Evolutionary conservation across 805 yeast genomes (phyloP).

Genomic region (Maudiozyma turicensis): DNA sequence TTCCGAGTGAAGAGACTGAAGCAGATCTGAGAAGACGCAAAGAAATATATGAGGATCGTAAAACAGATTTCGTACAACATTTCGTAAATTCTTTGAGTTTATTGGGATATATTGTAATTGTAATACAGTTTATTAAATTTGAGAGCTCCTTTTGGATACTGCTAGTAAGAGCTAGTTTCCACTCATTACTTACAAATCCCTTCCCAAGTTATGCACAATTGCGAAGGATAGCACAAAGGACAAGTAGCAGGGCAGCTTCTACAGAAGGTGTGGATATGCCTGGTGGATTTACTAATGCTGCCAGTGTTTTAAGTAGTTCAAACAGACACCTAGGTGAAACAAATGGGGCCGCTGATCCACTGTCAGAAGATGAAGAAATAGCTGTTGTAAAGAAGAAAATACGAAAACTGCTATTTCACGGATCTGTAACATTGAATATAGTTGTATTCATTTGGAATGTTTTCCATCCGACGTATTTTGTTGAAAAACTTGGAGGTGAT

Average conservation of each 20-base stretch:
- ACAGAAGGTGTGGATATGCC: conserved; percentile 11
- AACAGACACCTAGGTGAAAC: background rate
- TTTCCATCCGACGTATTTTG: conserved; percentile 29
- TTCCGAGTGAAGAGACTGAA: background rate
- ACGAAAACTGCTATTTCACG: conserved; percentile 18
- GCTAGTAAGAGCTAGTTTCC: conserved; percentile 29
- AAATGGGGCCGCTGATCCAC: background rate
- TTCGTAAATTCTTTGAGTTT: conserved; percentile 12
- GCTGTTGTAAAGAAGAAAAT: conserved; percentile 13
- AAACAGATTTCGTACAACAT: conserved; percentile 16
- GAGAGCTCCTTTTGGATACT: conserved; percentile 23
- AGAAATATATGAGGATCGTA: conserved; percentile 16
- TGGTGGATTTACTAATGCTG: conserved; percentile 12
- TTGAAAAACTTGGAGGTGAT: conserved; percentile 26
- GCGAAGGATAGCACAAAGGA: conserved; percentile 11
- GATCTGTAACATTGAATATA: conserved; percentile 18
- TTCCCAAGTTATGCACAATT: conserved; percentile 29
- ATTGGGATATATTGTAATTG: conserved; percentile 18
- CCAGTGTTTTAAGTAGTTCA: background rate
- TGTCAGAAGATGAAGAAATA: conserved; percentile 2
- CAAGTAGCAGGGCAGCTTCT: conserved; percentile 6
- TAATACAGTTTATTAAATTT: conserved; percentile 21
- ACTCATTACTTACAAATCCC: conserved; percentile 33
- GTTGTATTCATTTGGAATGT: conserved; percentile 12
- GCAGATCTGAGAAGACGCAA: conserved; percentile 1